phyloP scores from a whole-genome alignment of 345 rosid genomes.

The Aethionema arabicum region DNA sequence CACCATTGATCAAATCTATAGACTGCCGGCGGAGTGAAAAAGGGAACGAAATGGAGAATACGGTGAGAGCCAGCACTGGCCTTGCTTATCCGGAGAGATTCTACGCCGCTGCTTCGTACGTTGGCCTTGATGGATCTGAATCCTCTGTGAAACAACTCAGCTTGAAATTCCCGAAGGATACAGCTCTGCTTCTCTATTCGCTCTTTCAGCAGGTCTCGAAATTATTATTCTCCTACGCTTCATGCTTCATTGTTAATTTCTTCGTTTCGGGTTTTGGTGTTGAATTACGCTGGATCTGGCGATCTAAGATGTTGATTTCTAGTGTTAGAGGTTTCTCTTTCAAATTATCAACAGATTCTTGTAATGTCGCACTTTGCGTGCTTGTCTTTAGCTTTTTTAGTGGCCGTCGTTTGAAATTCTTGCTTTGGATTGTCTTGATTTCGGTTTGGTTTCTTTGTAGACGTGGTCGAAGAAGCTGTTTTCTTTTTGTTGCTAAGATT shows the following conservation, averaged over 20 bases:
- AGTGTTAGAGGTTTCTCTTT: background rate
- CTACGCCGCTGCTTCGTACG: constrained; percentile 74
- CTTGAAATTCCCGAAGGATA: constrained; percentile 67
- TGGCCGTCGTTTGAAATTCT: background rate
- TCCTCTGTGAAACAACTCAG: constrained; percentile 46
- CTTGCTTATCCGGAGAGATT: constrained; percentile 91
- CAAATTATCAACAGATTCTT: background rate
- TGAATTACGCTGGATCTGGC: constrained; percentile 5
- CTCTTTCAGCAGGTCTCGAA: constrained; percentile 70
- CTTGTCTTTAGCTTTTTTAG: constrained; percentile 2
- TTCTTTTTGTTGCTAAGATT: no score
- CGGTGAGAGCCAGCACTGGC: constrained; percentile 81
- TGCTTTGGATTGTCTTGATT: background rate
- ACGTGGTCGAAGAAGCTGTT: no score
- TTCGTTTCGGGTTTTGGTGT: background rate
- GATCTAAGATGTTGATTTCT: background rate
- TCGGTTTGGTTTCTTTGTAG: no score
- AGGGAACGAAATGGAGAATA: constrained; percentile 35
- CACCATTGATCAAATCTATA: constrained; percentile 17
- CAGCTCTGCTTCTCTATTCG: constrained; percentile 77
- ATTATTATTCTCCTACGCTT: background rate
- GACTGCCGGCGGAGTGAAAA: background rate
- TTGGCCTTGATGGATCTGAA: constrained; percentile 76
- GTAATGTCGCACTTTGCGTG: background rate
- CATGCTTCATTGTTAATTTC: background rate